Percentiles rank a stretch among this genome's conserved stretches.
Conservation (phyloP, 2,329 filamentous ascomycete genomes). For the Pestalotiopsis fici region DNA sequence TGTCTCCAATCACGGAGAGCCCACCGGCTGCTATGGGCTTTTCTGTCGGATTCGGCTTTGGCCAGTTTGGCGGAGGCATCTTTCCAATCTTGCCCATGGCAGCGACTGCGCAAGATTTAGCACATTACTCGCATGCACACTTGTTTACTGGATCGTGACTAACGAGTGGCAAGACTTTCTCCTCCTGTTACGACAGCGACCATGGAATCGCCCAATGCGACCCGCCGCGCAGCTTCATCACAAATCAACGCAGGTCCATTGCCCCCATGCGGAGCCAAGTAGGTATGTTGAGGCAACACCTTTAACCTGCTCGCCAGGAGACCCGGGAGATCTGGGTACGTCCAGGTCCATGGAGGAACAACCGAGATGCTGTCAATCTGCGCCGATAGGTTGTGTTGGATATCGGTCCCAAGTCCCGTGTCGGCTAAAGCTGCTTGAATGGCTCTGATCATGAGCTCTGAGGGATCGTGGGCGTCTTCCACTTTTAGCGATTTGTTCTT, state of each 20-base stretch:
- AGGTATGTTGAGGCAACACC: neutral
- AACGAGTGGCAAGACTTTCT: neutral
- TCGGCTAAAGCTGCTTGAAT: slow-evolving; percentile 54
- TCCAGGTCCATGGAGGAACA: slow-evolving; percentile 67
- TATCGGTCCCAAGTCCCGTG: slow-evolving; percentile 21
- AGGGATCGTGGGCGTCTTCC: slow-evolving; percentile 58
- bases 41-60: slow-evolving; percentile 44
- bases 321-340: slow-evolving; percentile 59
- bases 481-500: slow-evolving; percentile 55
- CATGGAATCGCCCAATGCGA: slow-evolving; percentile 53
- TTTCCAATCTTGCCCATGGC: slow-evolving; percentile 32
- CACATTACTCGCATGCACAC: neutral
- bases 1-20: neutral
- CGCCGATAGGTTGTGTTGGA: slow-evolving; percentile 35
- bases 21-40: slow-evolving; percentile 52
- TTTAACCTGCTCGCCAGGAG: slow-evolving; percentile 49
- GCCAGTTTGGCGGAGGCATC: slow-evolving; percentile 56
- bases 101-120: slow-evolving; percentile 29
- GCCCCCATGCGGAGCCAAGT: slow-evolving; percentile 53
- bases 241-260: slow-evolving; percentile 63
- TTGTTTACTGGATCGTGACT: too few species aligned
- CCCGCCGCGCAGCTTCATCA: slow-evolving; percentile 62
- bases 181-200: slow-evolving; percentile 52
- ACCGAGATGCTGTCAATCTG: slow-evolving; percentile 60
- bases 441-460: slow-evolving; percentile 58